Evolutionary conservation across 129 eudicot genomes (phyloP).

Genomic region (Flaveria robusta): DNA sequence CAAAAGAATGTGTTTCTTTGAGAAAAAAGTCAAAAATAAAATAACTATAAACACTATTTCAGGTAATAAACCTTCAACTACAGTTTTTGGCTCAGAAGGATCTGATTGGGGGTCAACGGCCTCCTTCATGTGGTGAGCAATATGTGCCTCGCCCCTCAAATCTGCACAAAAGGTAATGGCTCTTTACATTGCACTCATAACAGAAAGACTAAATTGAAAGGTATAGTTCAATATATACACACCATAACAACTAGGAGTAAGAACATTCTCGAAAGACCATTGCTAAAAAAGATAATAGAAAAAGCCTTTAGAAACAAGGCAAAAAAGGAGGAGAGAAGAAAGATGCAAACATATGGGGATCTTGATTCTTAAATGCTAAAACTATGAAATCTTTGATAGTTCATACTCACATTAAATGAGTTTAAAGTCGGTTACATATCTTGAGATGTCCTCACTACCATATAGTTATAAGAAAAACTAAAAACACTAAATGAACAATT

Average conservation of each 20-base stretch:
- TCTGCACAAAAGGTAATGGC: slow-evolving; percentile 24
- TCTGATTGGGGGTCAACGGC: slow-evolving; percentile 22
- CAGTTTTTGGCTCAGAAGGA: not conserved
- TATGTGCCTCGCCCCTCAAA: slow-evolving; percentile 33
- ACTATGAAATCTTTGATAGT: not conserved
- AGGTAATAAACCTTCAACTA: slow-evolving; percentile 37
- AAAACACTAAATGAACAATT: not conserved
- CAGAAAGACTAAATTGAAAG: not conserved
- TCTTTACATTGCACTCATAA: not conserved
- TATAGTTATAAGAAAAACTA: not conserved
- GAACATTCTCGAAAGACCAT: not conserved
- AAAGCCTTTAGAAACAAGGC: not conserved
- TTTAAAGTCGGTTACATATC: not conserved
- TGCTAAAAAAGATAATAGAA: not conserved
- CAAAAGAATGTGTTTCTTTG: slow-evolving; percentile 1
- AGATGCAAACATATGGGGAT: not conserved
- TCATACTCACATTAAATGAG: not conserved
- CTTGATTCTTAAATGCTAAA: not conserved
- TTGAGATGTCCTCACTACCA: not conserved
- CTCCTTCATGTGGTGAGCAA: slow-evolving; percentile 21
- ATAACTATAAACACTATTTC: not conserved
- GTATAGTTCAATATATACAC: not conserved
- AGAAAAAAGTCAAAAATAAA: slow-evolving; percentile 23
- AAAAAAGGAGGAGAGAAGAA: not conserved
- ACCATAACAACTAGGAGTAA: not conserved